A percentile compares a stretch with the other conserved stretches of the same genome.
Conservation (phyloP, 1,284 basidiomycete species). For the Sanghuangporus baumii region DNA sequence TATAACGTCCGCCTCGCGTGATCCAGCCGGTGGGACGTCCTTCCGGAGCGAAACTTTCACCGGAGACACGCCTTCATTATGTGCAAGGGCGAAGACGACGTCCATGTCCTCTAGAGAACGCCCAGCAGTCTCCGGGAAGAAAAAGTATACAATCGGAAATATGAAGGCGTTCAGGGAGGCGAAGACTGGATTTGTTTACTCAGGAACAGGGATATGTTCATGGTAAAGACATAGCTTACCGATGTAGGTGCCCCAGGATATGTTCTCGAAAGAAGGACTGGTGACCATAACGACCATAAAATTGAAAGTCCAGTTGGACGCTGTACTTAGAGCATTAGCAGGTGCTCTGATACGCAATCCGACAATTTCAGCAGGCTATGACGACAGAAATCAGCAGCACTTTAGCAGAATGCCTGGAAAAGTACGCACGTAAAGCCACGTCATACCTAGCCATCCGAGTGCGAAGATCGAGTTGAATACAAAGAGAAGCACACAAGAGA, state of each 20-base stretch:
- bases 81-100: constrained; percentile 52
- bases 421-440: constrained; percentile 45
- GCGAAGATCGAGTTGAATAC: constrained; percentile 70
- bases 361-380: constrained; percentile 54
- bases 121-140: constrained; percentile 62
- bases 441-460: constrained; percentile 70
- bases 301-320: constrained; percentile 67
- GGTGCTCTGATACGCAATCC: constrained; percentile 58
- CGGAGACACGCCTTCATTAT: constrained; percentile 53
- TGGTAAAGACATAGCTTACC: not conserved
- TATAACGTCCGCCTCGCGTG: constrained; percentile 13
- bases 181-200: constrained; percentile 35
- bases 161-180: constrained; percentile 56
- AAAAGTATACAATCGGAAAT: constrained; percentile 54
- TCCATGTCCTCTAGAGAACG: constrained; percentile 63
- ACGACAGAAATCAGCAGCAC: not conserved
- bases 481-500: constrained; percentile 57
- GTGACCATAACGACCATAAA: constrained; percentile 65
- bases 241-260: constrained; percentile 59
- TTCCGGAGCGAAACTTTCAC: constrained; percentile 51
- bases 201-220: not conserved
- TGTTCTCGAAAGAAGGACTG: constrained; percentile 58
- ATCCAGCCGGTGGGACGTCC: constrained; percentile 37
- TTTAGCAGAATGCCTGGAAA: not conserved
- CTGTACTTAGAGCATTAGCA: constrained; percentile 63